These are phyloP conservation scores for Ustilago hordei DNA, from an alignment of 1,284 basidiomycete genomes.

Conservation along the genomic window DNA sequence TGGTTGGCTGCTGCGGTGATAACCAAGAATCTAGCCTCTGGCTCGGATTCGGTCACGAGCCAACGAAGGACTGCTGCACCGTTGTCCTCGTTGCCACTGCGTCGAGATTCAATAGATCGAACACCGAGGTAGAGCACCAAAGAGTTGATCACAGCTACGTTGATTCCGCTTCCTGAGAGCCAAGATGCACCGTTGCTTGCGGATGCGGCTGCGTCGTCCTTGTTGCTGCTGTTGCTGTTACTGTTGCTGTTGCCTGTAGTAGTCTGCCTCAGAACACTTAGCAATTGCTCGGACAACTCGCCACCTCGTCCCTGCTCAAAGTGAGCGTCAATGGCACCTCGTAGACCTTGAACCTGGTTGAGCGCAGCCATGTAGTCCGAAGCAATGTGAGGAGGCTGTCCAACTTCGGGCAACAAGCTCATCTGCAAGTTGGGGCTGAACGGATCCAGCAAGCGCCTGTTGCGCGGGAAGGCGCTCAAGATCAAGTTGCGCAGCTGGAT, in stretches of 20 bases:
- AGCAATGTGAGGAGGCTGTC: constrained; percentile 86
- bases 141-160: constrained; percentile 87
- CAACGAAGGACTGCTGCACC: constrained; percentile 80
- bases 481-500: constrained; percentile 97
- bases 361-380: constrained; percentile 88
- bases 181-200: constrained; percentile 6
- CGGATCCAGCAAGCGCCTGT: constrained; percentile 87
- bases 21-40: constrained; percentile 96
- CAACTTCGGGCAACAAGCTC: constrained; percentile 83
- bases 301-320: constrained; percentile 31
- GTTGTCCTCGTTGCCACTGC: constrained; percentile 77
- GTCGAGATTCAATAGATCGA: constrained; percentile 78
- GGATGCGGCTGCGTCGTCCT: constrained; percentile 20
- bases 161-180: constrained; percentile 77
- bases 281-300: constrained; percentile 33
- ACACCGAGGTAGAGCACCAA: constrained; percentile 95
- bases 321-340: constrained; percentile 39
- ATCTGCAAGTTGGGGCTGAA: constrained; percentile 72
- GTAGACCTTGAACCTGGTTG: constrained; percentile 73
- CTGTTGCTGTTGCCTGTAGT: constrained; percentile 9
- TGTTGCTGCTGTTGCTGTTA: constrained; percentile 16
- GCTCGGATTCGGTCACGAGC: constrained; percentile 84
- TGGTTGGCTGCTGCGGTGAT: constrained; percentile 90
- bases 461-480: constrained; percentile 90
- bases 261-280: constrained; percentile 24